Percentiles rank a stretch among this genome's conserved stretches.
Evolutionary conservation across 2,329 filamentous ascomycete genomes (phyloP).

Genomic region (Aspergillus phoenicis): DNA sequence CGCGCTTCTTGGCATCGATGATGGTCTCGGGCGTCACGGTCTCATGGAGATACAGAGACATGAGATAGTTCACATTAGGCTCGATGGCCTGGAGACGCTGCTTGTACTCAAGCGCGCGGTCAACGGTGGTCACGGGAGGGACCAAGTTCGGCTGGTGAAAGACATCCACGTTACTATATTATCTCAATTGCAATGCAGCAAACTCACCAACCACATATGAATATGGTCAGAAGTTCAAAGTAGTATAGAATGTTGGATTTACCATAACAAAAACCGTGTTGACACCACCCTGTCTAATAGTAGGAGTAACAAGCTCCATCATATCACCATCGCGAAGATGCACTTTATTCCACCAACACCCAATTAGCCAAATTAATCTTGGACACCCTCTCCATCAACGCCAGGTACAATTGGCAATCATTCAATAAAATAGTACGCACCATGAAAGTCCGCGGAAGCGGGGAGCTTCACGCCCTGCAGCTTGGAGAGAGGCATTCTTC

Average conservation of each 20-base stretch:
- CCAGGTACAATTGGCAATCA: conserved; percentile 12
- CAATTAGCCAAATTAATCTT: not conserved
- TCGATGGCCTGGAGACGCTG: conserved; percentile 62
- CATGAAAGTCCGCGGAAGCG: conserved; percentile 67
- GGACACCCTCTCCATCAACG: not conserved
- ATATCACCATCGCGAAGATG: conserved; percentile 68
- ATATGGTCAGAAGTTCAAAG: not conserved
- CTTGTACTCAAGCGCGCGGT: conserved; percentile 68
- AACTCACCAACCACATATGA: too few relatives aligned
- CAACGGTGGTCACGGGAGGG: conserved; percentile 64
- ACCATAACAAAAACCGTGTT: conserved; percentile 63
- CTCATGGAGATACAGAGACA: conserved; percentile 71
- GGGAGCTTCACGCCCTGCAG: conserved; percentile 55
- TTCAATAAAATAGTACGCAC: conserved; percentile 28
- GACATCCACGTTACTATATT: conserved; percentile 18
- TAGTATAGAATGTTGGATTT: conserved; percentile 19
- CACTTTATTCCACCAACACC: conserved; percentile 44
- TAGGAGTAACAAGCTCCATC: conserved; percentile 61
- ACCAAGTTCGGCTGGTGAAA: conserved; percentile 62
- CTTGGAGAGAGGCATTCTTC: conserved; percentile 37
- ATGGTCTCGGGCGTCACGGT: conserved; percentile 70
- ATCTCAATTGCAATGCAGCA: not conserved
- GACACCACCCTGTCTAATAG: conserved; percentile 63
- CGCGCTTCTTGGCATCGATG: conserved; percentile 69
- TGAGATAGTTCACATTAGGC: conserved; percentile 67